phyloP scores from a whole-genome alignment of 177 flowering plant species.

The Vitis hybrid region DNA sequence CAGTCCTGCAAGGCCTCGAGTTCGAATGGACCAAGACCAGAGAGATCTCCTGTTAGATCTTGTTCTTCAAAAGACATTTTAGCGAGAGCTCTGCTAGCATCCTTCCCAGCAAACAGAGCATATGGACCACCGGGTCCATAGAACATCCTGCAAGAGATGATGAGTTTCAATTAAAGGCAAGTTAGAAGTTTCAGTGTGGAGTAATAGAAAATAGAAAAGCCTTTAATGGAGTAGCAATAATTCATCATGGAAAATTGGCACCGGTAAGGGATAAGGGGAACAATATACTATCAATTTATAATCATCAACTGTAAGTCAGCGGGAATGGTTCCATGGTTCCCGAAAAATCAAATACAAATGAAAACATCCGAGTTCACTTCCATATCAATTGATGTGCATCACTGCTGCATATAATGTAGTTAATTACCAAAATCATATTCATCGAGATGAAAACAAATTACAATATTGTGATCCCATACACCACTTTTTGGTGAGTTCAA shows the following conservation, averaged over 20 bases:
- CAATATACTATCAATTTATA: no score
- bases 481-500: no score
- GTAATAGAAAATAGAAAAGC: no score
- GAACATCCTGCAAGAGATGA: conserved; percentile 66
- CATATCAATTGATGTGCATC: not conserved
- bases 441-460: no score
- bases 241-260: no score
- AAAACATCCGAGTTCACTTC: not conserved
- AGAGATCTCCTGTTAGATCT: conserved; percentile 84
- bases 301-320: not conserved
- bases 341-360: not conserved
- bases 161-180: not conserved
- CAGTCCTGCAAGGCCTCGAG: conserved; percentile 95
- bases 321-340: not conserved
- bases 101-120: conserved; percentile 94
- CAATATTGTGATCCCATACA: no score
- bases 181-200: not conserved
- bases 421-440: no score
- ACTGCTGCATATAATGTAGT: not conserved
- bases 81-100: conserved; percentile 98
- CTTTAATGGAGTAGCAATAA: no score
- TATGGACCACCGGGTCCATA: conserved; percentile 99
- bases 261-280: no score
- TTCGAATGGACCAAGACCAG: conserved; percentile 95
- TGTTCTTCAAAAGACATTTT: conserved; percentile 97